phyloP scores from a whole-genome alignment of 805 yeast genomes.

The Priceomyces fermenticarens region DNA sequence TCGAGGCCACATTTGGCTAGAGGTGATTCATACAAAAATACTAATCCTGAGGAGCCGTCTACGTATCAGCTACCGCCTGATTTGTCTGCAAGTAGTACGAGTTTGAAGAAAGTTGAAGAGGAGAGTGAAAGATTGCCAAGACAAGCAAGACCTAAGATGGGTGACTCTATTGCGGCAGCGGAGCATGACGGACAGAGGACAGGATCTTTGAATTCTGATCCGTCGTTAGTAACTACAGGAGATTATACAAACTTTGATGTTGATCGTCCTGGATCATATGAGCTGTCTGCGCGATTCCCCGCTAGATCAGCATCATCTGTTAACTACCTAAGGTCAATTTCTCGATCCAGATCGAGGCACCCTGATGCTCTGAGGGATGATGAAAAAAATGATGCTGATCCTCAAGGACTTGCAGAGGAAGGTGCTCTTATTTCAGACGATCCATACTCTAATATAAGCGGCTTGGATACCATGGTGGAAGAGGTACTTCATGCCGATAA shows the following conservation, averaged over 20 bases:
- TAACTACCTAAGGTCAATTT: conserved; percentile 61
- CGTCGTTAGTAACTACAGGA: conserved; percentile 43
- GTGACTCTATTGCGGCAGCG: conserved; percentile 44
- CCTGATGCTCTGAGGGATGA: conserved; percentile 13
- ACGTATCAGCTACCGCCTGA: conserved; percentile 43
- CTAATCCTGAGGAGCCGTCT: conserved; percentile 44
- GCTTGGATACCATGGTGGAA: conserved; percentile 48
- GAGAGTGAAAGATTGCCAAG: conserved; percentile 37
- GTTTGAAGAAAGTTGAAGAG: conserved; percentile 19
- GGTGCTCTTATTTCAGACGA: conserved; percentile 57
- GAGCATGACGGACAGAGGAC: conserved; percentile 20
- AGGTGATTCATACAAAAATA: conserved; percentile 72
- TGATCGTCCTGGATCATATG: conserved; percentile 24
- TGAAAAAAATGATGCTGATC: conserved; percentile 30
- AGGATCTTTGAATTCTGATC: conserved; percentile 21
- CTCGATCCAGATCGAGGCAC: conserved; percentile 60
- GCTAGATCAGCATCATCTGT: conserved; percentile 43
- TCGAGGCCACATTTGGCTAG: conserved; percentile 64
- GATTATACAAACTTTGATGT: conserved; percentile 46
- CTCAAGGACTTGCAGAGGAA: conserved; percentile 46
- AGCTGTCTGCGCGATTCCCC: conserved; percentile 16
- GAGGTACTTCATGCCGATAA: conserved; percentile 35
- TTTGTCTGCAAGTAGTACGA: conserved; percentile 17
- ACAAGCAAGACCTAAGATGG: conserved; percentile 41
- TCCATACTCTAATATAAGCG: conserved; percentile 44